Percentiles rank a stretch among this genome's conserved stretches.
These are phyloP conservation scores for Ophiostoma perfectum DNA, from an alignment of 2,329 filamentous ascomycete genomes.

Conservation along the genomic window DNA sequence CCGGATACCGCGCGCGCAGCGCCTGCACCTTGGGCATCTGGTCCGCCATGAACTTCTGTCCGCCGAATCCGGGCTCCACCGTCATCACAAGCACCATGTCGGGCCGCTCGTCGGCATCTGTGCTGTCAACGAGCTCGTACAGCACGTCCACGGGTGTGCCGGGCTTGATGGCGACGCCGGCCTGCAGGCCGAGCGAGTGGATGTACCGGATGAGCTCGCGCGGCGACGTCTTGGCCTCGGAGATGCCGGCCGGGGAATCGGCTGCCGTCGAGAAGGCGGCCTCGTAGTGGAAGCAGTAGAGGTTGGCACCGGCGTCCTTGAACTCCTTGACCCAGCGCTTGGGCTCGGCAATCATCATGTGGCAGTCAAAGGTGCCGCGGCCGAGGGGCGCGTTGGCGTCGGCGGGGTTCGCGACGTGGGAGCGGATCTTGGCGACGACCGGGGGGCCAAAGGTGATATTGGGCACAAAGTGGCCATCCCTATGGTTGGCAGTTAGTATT, in stretches of 20 bases:
- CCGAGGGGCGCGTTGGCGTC: constrained; percentile 53
- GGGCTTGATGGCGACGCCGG: constrained; percentile 94
- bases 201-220: constrained; percentile 85
- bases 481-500: constrained; percentile 32
- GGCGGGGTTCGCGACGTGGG: constrained; percentile 66
- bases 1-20: constrained; percentile 75
- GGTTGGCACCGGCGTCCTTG: constrained; percentile 85
- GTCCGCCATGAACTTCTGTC: constrained; percentile 96
- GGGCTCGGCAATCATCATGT: constrained; percentile 99
- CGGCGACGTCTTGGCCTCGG: constrained; percentile 58
- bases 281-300: constrained; percentile 99
- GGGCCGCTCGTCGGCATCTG: constrained; percentile 68
- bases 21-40: constrained; percentile 90
- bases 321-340: constrained; percentile 98
- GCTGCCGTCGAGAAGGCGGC: constrained; percentile 85
- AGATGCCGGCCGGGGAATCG: constrained; percentile 65
- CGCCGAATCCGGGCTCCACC: constrained; percentile 93
- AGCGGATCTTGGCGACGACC: constrained; percentile 88
- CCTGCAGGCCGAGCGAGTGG: constrained; percentile 79
- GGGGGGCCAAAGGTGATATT: constrained; percentile 97
- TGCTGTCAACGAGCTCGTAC: constrained; percentile 77
- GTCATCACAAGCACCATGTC: constrained; percentile 99
- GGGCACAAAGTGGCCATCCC: constrained; percentile 98
- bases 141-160: constrained; percentile 85
- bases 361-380: constrained; percentile 94